Base-by-base conservation (phyloP, 2,329 filamentous ascomycete species). In the Cryphonectria naterciae region DNA sequence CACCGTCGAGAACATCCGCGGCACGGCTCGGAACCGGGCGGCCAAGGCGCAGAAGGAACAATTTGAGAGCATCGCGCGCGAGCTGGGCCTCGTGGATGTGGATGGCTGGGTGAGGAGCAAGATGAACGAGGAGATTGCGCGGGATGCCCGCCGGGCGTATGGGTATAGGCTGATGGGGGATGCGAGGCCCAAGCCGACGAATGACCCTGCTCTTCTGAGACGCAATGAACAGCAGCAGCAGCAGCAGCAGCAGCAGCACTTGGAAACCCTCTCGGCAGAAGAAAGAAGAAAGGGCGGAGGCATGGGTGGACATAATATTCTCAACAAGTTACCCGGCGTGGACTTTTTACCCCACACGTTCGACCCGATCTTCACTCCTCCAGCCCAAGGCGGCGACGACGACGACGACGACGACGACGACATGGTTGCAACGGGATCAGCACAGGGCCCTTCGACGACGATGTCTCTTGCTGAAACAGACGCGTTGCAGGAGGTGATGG, bases 41-140 rank as follows among this genome's bases (percentile, higher is more conserved):
- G 17, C 56, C 5, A 68, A 28, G 17, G 28, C 49, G 2, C 70
- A 72, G 65, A 65, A 37, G 46, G 28, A 68, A 5, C 68, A 70
- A 15, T 70, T 72, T 41, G 70, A 66, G 32, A 62, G 70, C 54
- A 72, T 72, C 22, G 70, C 70, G 17, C 43, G n/a, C 28, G 65
- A 70, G 65, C 54, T 70, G 28, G 68, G 68, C 0, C 62, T 70
- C 17, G n/a, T 49, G 54, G 65, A 72, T 13, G 65, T 68, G 11
- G 67, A 60, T 7, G 61, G 15, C 1, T 72, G 68, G 70, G 65
- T 62, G 7, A 70, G 68, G 65, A 66, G 52, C 65, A 72, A 68
- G 32, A 70, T 72, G 68, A 43, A 63, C 43, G 70, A 70, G 65
- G 61, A 70, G 22, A n/a, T 43, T 25, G 56, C 65, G 2, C 41